Conservation (phyloP, 768 basidiomycete species). For the Boletus vermiculosoides region DNA sequence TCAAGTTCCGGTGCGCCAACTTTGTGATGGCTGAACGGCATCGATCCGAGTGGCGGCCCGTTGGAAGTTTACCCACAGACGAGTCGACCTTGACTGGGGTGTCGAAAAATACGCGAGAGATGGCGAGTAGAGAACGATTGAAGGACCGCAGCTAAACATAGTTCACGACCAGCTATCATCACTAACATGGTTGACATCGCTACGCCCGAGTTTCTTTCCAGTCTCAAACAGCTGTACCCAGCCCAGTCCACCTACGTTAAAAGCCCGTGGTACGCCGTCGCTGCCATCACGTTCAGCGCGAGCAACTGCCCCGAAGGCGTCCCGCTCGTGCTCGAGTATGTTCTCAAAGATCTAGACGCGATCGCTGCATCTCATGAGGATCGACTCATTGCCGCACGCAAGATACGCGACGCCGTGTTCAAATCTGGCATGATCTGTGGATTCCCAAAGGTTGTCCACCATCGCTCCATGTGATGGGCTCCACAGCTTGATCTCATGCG, state of each 20-base stretch:
- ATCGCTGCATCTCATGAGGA: conserved; percentile 34
- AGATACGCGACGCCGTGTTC: conserved; percentile 60
- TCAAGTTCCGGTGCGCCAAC: neutral
- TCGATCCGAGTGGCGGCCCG: neutral
- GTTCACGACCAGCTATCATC: neutral
- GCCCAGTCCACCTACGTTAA: conserved; percentile 19
- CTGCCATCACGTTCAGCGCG: conserved; percentile 55
- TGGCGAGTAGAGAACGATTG: neutral
- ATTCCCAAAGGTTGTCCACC: conserved; percentile 48
- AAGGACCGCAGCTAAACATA: neutral
- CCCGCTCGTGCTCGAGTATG: conserved; percentile 52
- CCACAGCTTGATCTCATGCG: neutral
- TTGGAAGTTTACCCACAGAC: neutral
- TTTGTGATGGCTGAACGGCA: neutral
- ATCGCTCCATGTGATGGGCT: neutral
- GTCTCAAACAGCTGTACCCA: conserved; percentile 49
- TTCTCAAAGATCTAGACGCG: conserved; percentile 42
- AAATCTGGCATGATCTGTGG: conserved; percentile 59
- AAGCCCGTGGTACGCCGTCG: conserved; percentile 61
- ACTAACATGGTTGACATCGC: conserved; percentile 30
- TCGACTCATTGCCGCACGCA: conserved; percentile 45
- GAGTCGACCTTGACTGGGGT: neutral
- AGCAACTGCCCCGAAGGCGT: conserved; percentile 60
- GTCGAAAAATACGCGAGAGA: neutral
- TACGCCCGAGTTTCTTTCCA: conserved; percentile 42